A percentile compares a stretch with the other conserved stretches of the same genome.
phyloP scores from a whole-genome alignment of 2,329 filamentous ascomycete species.

The Onygenales sp. region DNA sequence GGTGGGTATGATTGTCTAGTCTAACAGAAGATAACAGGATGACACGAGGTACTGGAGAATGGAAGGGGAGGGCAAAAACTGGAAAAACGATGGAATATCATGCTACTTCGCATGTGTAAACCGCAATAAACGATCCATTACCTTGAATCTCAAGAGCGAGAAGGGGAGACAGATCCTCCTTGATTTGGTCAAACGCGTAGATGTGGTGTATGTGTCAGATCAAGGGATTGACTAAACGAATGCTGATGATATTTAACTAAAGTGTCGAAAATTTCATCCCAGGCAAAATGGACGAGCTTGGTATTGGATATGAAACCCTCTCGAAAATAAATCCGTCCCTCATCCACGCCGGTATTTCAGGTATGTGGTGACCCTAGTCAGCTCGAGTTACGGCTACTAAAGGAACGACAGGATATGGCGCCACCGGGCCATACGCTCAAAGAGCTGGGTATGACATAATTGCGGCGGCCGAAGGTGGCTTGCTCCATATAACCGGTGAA shows the following conservation, averaged over 20 bases:
- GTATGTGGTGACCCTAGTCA: conserved; percentile 9
- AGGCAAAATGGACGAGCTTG: conserved; percentile 32
- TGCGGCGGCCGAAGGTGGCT: conserved; percentile 33
- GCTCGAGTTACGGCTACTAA: background rate
- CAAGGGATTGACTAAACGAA: background rate
- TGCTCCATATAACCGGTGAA: conserved; percentile 38
- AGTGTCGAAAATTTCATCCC: conserved; percentile 37
- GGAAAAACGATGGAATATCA: conserved; percentile 25
- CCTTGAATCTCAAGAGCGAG: conserved; percentile 22
- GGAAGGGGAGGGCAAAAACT: conserved; percentile 18
- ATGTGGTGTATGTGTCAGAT: conserved; percentile 25
- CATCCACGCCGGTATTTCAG: conserved; percentile 36
- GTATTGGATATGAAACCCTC: conserved; percentile 32
- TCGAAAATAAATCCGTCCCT: conserved; percentile 28
- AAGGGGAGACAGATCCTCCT: conserved; percentile 23
- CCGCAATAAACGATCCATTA: conserved; percentile 36
- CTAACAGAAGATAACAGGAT: conserved; percentile 11
- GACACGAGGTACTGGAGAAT: conserved; percentile 25
- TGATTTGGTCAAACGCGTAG: conserved; percentile 25
- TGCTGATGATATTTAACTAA: background rate
- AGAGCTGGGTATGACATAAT: conserved; percentile 40
- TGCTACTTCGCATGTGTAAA: conserved; percentile 37
- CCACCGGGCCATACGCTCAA: conserved; percentile 31
- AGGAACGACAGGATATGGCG: conserved; percentile 25
- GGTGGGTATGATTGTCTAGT: conserved; percentile 8